These are phyloP conservation scores for Actinomortierella ambigua DNA, from an alignment of 371 early-diverging fungal genomes.

Conservation along the genomic window DNA sequence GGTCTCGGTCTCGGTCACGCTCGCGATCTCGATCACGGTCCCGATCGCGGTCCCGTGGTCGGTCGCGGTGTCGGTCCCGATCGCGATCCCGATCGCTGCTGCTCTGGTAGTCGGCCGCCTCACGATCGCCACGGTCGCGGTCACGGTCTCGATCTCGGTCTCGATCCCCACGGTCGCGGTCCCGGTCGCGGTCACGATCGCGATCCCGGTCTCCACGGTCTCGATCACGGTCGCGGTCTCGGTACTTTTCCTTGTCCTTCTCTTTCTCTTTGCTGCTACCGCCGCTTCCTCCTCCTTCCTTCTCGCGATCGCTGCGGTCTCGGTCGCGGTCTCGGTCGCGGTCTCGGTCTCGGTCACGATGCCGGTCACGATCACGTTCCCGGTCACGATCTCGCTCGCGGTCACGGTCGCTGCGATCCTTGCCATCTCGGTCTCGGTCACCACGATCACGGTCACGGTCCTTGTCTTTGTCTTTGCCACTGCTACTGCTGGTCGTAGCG, in stretches of 20 bases:
- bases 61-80: neutral
- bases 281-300: constrained; percentile 4
- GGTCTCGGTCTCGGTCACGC: constrained; percentile 8
- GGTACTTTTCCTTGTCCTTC: constrained; percentile 13
- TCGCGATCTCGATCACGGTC: constrained; percentile 9
- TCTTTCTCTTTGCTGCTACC: constrained; percentile 8
- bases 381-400: constrained; percentile 21
- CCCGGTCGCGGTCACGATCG: constrained; percentile 19
- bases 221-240: constrained; percentile 19
- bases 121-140: constrained; percentile 17
- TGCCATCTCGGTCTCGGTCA: constrained; percentile 16
- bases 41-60: constrained; percentile 6
- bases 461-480: constrained; percentile 7
- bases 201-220: constrained; percentile 17
- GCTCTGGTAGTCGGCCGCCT: constrained; percentile 2
- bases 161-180: constrained; percentile 11
- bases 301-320: constrained; percentile 22
- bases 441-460: constrained; percentile 12
- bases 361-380: constrained; percentile 17
- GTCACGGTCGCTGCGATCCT: constrained; percentile 12
- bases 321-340: constrained; percentile 20
- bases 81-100: constrained; percentile 9
- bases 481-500: constrained; percentile 21
- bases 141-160: constrained; percentile 14
- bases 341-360: constrained; percentile 15